Conservation (phyloP, 371 early-diverging fungal species). For the Mortierella sp. region DNA sequence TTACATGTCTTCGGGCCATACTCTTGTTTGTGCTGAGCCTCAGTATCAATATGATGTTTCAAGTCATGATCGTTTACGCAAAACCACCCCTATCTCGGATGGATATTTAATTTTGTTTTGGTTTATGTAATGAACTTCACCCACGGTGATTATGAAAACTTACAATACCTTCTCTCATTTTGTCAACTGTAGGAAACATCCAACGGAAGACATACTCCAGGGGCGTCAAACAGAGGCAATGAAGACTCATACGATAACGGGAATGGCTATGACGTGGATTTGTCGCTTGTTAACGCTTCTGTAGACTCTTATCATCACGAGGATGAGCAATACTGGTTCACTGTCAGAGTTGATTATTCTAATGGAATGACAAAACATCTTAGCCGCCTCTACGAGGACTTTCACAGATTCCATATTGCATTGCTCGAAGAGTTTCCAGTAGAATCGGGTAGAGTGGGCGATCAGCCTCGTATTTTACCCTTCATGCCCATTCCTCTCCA, state of each 20-base stretch:
- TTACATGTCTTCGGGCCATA: too few species aligned
- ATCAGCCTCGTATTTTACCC: constrained; percentile 74
- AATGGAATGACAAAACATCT: constrained; percentile 68
- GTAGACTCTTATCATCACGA: constrained; percentile 70
- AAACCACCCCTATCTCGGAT: neutral
- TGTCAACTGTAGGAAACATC: constrained; percentile 14
- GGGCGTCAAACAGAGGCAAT: constrained; percentile 12
- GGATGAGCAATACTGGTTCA: constrained; percentile 79
- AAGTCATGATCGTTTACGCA: neutral
- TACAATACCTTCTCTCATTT: neutral
- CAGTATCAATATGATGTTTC: neutral
- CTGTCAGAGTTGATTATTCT: constrained; percentile 69
- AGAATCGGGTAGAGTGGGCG: constrained; percentile 78
- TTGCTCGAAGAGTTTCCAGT: constrained; percentile 79
- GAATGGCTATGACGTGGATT: constrained; percentile 1
- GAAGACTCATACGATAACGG: constrained; percentile 19
- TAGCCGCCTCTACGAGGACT: constrained; percentile 84
- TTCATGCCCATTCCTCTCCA: constrained; percentile 82
- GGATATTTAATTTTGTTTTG: neutral
- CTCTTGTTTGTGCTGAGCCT: neutral
- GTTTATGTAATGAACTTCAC: too few species aligned
- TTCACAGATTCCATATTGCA: constrained; percentile 85
- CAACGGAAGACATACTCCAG: constrained; percentile 14
- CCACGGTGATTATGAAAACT: neutral
- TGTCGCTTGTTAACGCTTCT: constrained; percentile 61